phyloP scores from a whole-genome alignment of 2,329 filamentous ascomycete species.

The Trichoderma sp. region DNA sequence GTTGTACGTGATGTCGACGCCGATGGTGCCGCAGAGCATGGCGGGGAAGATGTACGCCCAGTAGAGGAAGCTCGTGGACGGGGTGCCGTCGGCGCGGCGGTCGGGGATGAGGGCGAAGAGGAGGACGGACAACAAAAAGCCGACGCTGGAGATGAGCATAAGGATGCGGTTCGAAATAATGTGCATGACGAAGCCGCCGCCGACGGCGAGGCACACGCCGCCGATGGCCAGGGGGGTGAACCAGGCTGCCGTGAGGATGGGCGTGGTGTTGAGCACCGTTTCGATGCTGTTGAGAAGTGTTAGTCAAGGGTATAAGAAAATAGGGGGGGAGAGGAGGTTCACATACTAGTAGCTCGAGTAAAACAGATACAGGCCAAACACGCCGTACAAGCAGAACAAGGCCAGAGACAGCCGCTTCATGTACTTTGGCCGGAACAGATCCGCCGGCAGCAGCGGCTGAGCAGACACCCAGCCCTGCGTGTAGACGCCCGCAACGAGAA shows the following conservation, averaged over 20 bases:
- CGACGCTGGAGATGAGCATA: slow-evolving; percentile 62
- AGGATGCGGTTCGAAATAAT: slow-evolving; percentile 64
- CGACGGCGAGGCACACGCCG: slow-evolving; percentile 64
- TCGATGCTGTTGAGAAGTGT: slow-evolving; percentile 52
- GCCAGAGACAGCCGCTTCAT: slow-evolving; percentile 65
- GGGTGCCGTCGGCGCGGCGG: slow-evolving; percentile 46
- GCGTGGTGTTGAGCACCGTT: slow-evolving; percentile 59
- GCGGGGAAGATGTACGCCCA: slow-evolving; percentile 76
- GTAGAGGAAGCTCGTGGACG: slow-evolving; percentile 48
- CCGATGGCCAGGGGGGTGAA: slow-evolving; percentile 68
- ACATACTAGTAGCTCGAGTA: slow-evolving; percentile 70
- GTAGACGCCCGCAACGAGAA: slow-evolving; percentile 65
- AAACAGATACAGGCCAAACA: slow-evolving; percentile 68
- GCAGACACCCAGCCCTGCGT: slow-evolving; percentile 71
- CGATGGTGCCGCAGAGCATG: slow-evolving; percentile 70
- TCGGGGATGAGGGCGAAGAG: slow-evolving; percentile 66
- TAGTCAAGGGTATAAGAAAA: not conserved
- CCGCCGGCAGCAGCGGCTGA: slow-evolving; percentile 69
- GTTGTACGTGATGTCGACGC: slow-evolving; percentile 75
- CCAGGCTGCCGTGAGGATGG: slow-evolving; percentile 68
- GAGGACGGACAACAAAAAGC: slow-evolving; percentile 60
- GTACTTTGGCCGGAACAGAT: slow-evolving; percentile 69
- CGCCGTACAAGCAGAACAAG: slow-evolving; percentile 69
- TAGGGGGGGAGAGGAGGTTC: not conserved
- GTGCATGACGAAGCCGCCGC: slow-evolving; percentile 69